Conservation (phyloP, 805 yeast species). For the Yarrowia deformans region DNA sequence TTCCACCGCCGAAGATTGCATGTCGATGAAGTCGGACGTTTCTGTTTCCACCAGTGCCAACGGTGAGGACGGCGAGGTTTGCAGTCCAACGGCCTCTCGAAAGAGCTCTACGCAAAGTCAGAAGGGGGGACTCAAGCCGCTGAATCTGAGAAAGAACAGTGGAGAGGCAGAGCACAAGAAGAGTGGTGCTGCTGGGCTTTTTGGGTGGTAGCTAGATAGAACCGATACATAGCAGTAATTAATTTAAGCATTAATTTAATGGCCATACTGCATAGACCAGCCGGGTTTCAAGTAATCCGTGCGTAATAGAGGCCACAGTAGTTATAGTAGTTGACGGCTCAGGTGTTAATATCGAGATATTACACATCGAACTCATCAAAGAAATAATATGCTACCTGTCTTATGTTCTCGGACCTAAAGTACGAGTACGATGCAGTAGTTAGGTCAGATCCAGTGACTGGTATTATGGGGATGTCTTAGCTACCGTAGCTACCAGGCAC, state of each 20-base stretch:
- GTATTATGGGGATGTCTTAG: not conserved
- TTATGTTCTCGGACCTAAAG: not conserved
- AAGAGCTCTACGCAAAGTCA: slow-evolving; percentile 25
- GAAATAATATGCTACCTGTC: not conserved
- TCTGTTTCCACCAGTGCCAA: slow-evolving; percentile 14
- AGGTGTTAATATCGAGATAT: not conserved
- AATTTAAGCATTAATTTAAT: slow-evolving; percentile 19
- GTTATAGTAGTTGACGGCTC: not conserved
- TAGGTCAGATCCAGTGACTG: not conserved
- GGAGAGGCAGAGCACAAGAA: slow-evolving; percentile 18
- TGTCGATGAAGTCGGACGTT: slow-evolving; percentile 34
- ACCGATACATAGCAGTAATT: slow-evolving; percentile 13
- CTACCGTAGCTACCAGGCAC: no score
- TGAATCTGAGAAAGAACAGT: slow-evolving; percentile 31
- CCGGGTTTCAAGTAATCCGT: not conserved
- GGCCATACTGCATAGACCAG: no score
- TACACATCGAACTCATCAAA: not conserved
- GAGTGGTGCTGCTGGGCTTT: slow-evolving; percentile 26
- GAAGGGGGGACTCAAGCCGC: slow-evolving; percentile 29
- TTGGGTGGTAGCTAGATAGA: slow-evolving; percentile 29
- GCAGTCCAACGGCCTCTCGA: slow-evolving; percentile 26
- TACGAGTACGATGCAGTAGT: no score
- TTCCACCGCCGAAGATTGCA: slow-evolving; percentile 33
- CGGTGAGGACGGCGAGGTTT: slow-evolving; percentile 18
- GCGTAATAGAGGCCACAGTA: not conserved